These are phyloP conservation scores for Verticillium alfalfae DNA, from an alignment of 2,329 filamentous ascomycete species.

Conservation along the genomic window DNA sequence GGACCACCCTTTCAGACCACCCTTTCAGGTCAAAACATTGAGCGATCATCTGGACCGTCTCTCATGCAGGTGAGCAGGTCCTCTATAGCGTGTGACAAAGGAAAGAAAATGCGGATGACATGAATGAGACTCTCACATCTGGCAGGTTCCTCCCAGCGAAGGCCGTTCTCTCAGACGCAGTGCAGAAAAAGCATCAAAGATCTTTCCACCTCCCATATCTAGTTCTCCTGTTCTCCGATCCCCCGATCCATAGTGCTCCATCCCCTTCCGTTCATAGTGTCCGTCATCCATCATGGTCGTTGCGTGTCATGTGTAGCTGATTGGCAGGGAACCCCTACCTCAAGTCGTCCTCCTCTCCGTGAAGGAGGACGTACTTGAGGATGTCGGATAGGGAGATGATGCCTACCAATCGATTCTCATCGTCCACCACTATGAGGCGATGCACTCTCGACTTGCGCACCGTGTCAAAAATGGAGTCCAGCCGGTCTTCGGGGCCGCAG, in stretches of 20 bases:
- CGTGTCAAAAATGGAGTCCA: conserved; percentile 95
- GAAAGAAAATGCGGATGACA: too few species aligned
- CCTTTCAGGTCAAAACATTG: neutral
- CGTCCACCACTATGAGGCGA: conserved; percentile 86
- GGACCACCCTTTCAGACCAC: neutral
- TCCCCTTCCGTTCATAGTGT: neutral
- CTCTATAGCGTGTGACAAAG: conserved; percentile 3
- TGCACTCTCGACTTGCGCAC: conserved; percentile 93
- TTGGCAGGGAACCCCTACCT: neutral
- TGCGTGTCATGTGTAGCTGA: neutral
- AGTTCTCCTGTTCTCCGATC: neutral
- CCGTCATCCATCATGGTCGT: neutral
- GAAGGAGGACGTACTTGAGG: conserved; percentile 84
- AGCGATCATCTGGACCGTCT: neutral
- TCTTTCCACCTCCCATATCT: conserved; percentile 10
- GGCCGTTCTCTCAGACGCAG: conserved; percentile 20
- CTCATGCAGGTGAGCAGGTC: neutral
- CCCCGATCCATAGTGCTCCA: too few species aligned
- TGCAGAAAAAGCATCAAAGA: conserved; percentile 18
- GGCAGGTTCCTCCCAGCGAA: conserved; percentile 10
- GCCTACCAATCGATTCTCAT: conserved; percentile 78
- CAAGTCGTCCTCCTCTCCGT: conserved; percentile 58
- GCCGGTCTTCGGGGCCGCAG: conserved; percentile 82
- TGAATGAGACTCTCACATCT: too few species aligned
- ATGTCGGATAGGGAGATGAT: conserved; percentile 95